Base-by-base conservation (phyloP, 1,284 basidiomycete species). In the Thecaphora frezii region DNA sequence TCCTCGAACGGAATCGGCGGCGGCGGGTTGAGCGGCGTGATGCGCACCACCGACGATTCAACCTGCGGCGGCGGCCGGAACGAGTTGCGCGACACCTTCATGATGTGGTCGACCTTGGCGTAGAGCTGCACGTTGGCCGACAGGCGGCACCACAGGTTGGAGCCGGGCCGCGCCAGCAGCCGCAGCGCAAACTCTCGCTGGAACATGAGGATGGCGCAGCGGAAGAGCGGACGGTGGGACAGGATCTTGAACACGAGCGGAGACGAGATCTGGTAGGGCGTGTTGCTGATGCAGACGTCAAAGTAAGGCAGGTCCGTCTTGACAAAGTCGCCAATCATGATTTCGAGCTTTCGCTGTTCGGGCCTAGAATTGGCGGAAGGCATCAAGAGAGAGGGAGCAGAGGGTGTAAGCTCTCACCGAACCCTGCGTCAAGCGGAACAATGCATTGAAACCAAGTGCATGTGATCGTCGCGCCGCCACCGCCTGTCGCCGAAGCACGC, bases 221-320 rank as follows among this genome's bases (percentile, higher is more conserved):
- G 90, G 79, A 91, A 93, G 46, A 97, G 84, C 0, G 94, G 94
- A 9, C 94, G 89, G 75, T 97, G 93, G 2, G 94, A 97, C 51
- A 98, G 88, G 33, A 98, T 86, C 68, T 92, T 91, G 85, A 98
- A 98, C 47, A 97, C 89, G 51, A 98, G 87, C 1, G 93, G 92
- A 1, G 96, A 98, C 1, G 96, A 98, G 66, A 99, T 99, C 81
- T 97, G 94, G 81, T 98, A 99, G 0, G 94, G 94, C 1, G 94
- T 98, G 80, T 98, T 98, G 73, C 90, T 93, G 79, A 98, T 98
- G 84, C 93, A 97, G 56, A 97, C 94, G 81, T 98, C 94, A 74
- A 98, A 97, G 82, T 94, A 97, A 4, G 94, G 94, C 21, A 98
- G 83, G 40, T 93, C 90, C 21, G 90, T 91, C 81, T 98, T 98